Base-by-base conservation (phyloP, 83 land plant species). In the Diphasiastrum complanatum region DNA sequence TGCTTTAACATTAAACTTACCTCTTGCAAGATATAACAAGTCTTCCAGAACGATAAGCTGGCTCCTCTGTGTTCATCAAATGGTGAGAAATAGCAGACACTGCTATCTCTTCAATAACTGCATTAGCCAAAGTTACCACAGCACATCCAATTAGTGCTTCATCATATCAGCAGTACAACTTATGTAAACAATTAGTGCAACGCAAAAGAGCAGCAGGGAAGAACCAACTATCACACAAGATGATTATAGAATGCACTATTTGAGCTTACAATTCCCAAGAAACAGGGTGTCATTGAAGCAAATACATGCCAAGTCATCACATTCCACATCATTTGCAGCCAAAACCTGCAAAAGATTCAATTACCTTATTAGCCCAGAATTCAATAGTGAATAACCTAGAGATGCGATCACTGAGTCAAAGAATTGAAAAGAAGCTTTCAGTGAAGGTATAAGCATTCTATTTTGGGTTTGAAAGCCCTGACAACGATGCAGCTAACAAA, bases 1-100 rank as follows among this genome's bases (percentile, higher is more conserved):
- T n/a, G n/a, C n/a, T n/a, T n/a, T 8, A 49, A 49, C 10, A 49
- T 5, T 33, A 22, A 54, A 54, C 8, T 14, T 38, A 38, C 92
- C 96, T 90, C 48, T 76, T 73, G 1, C 89, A 67, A 30, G 89
- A 86, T 29, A 90, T 86, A 27, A 90, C 53, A 43, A 90, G 92
- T 54, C 79, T 85, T 67, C 96, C 96, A 72, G 81, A 68, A 41
- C 84, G 81, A 63, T 86, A 81, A 10, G 83, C 79, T 27, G 85
- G 85, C 26, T 83, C 62, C 54, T 86, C 78, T 22, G 74, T 81
- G 48, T 89, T 78, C 88, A 83, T 86, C 59, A 86, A 51, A 51
- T 90, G 92, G 72, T 83, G 83, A 12, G 96, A 90, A 54, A 90
- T 70, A 33, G 92, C 92, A 27, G 93, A 86, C 3, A 90, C 75